Percentiles rank a stretch among this genome's conserved stretches.
Conservation (phyloP, 768 basidiomycete genomes). For the Lactarius pseudohatsudake region DNA sequence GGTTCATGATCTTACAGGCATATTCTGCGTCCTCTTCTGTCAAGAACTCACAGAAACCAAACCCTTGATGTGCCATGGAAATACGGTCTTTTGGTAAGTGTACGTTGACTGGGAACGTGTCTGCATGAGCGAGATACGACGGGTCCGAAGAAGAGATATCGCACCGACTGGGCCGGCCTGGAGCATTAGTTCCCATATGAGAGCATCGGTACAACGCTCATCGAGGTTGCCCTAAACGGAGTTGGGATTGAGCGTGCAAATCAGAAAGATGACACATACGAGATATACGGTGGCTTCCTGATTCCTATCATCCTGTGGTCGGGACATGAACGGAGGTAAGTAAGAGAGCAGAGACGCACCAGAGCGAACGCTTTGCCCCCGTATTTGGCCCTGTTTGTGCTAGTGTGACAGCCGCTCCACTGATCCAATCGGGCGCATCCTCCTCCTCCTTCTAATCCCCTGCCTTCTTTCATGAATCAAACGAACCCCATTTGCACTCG, state of each 20-base stretch:
- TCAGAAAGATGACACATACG: slow-evolving; percentile 35
- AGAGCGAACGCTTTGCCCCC: background rate
- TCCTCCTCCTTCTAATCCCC: slow-evolving; percentile 14
- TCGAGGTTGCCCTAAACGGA: slow-evolving; percentile 85
- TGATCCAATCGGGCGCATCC: too few species aligned
- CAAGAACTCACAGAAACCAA: slow-evolving; percentile 99
- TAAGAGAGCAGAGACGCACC: background rate
- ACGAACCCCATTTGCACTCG: background rate
- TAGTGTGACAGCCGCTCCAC: background rate
- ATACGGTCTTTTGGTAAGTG: slow-evolving; percentile 98
- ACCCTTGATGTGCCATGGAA: slow-evolving; percentile 97
- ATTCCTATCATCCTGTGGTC: slow-evolving; percentile 55
- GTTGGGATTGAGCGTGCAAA: background rate
- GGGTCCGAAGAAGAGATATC: slow-evolving; percentile 35
- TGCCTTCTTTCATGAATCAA: background rate
- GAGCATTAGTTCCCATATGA: slow-evolving; percentile 98
- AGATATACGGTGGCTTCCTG: slow-evolving; percentile 65
- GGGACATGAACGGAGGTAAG: slow-evolving; percentile 35
- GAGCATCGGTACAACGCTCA: slow-evolving; percentile 89
- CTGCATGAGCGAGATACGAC: background rate
- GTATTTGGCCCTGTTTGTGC: background rate
- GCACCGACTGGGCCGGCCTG: slow-evolving; percentile 98
- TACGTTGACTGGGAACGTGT: slow-evolving; percentile 70
- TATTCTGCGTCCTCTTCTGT: slow-evolving; percentile 99
- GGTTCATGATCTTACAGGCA: slow-evolving; percentile 99